Evolutionary conservation across 2,329 filamentous ascomycete species (phyloP).

Genomic region (Diaporthe sp.): DNA sequence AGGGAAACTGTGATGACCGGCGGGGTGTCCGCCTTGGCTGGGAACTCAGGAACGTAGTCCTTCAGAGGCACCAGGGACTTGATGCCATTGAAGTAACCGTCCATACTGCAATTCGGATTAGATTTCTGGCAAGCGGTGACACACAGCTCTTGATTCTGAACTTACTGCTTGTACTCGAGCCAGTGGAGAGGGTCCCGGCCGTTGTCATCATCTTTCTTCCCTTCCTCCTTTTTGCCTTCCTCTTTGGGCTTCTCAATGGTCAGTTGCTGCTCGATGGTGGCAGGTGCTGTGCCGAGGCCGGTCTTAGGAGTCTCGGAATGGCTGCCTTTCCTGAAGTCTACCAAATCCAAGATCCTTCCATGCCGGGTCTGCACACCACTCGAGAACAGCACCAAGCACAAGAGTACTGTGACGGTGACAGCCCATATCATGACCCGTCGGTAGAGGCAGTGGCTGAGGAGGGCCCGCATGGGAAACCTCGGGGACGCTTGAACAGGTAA

Average conservation of each 20-base stretch:
- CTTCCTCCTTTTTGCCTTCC: slow-evolving; percentile 42
- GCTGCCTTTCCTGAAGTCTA: slow-evolving; percentile 44
- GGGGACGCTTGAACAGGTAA: slow-evolving; percentile 38
- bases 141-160: slow-evolving; percentile 23
- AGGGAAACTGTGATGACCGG: slow-evolving; percentile 53
- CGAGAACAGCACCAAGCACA: slow-evolving; percentile 58
- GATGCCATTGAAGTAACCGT: slow-evolving; percentile 85
- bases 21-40: slow-evolving; percentile 53
- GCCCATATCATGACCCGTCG: slow-evolving; percentile 67
- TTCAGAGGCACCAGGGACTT: slow-evolving; percentile 75
- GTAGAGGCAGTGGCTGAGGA: slow-evolving; percentile 68
- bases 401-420: slow-evolving; percentile 56
- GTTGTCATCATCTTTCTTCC: slow-evolving; percentile 29
- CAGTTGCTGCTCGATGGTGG: slow-evolving; percentile 42
- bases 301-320: slow-evolving; percentile 38
- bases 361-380: slow-evolving; percentile 45
- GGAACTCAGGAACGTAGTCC: slow-evolving; percentile 82
- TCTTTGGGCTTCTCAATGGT: slow-evolving; percentile 45
- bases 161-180: slow-evolving; percentile 61
- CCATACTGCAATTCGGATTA: slow-evolving; percentile 69
- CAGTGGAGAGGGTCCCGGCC: slow-evolving; percentile 51
- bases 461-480: slow-evolving; percentile 56
- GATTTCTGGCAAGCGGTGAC: neutral
- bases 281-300: slow-evolving; percentile 2
- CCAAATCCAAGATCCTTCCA: slow-evolving; percentile 43